phyloP scores from a whole-genome alignment of 2,329 filamentous ascomycete species.

The Dactylellina drechsleri region DNA sequence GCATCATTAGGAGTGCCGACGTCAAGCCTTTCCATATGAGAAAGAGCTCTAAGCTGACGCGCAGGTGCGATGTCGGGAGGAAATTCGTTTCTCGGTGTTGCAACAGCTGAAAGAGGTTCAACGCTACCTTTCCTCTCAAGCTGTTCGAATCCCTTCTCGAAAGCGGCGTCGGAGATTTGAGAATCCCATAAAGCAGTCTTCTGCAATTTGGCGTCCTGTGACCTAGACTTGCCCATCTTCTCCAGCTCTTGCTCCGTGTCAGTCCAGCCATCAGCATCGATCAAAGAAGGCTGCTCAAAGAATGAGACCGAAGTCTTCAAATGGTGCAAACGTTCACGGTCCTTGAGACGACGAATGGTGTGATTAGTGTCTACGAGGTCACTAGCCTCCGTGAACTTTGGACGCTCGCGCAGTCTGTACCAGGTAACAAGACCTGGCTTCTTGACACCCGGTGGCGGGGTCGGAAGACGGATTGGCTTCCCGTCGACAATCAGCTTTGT shows the following conservation, averaged over 20 bases:
- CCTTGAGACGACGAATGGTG: constrained; percentile 45
- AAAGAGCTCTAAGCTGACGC: constrained; percentile 27
- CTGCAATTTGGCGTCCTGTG: constrained; percentile 23
- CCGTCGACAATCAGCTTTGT: constrained; percentile 33
- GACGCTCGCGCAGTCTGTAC: constrained; percentile 35
- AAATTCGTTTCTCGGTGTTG: constrained; percentile 31
- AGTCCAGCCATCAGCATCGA: constrained; percentile 43
- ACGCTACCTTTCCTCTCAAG: constrained; percentile 44
- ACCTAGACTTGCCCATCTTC: constrained; percentile 44
- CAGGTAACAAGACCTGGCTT: constrained; percentile 45
- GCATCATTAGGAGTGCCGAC: constrained; percentile 29
- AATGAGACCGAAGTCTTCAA: constrained; percentile 22
- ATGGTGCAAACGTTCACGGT: constrained; percentile 41
- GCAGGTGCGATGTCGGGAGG: constrained; percentile 15
- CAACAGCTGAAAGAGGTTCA: constrained; percentile 41
- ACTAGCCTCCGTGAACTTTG: constrained; percentile 39
- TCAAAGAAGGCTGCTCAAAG: constrained; percentile 19
- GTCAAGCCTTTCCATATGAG: constrained; percentile 26
- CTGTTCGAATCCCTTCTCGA: constrained; percentile 47
- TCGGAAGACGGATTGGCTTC: constrained; percentile 30
- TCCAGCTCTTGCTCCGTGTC: constrained; percentile 46
- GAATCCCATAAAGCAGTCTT: constrained; percentile 43
- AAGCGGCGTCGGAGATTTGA: constrained; percentile 46
- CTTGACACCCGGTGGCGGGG: constrained; percentile 35
- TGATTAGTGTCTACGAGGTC: constrained; percentile 30